These are phyloP conservation scores for Linnemannia zychae DNA, from an alignment of 192 early-diverging fungal genomes.

Conservation along the genomic window DNA sequence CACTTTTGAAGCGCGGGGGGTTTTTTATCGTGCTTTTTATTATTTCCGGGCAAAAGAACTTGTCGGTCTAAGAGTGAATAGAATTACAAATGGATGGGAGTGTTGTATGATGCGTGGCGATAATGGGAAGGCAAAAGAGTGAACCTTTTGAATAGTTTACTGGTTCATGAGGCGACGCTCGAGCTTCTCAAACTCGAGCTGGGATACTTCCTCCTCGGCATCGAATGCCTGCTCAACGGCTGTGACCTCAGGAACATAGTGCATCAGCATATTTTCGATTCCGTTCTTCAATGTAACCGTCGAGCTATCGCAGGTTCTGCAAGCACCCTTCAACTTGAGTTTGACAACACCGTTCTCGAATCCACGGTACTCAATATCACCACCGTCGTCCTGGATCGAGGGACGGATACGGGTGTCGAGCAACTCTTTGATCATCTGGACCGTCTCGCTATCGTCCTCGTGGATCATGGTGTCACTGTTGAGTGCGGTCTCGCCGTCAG, in stretches of 20 bases:
- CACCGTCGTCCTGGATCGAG: conserved; percentile 98
- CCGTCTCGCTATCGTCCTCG: conserved; percentile 90
- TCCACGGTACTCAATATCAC: conserved; percentile 96
- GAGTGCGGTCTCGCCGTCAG: conserved; percentile 34
- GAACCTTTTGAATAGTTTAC: conserved; percentile 11
- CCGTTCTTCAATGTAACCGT: conserved; percentile 97
- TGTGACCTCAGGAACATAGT: conserved; percentile 97
- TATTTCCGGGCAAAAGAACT: neutral
- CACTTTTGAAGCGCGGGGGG: neutral
- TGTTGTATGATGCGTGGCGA: neutral
- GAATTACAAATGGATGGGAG: conserved; percentile 8
- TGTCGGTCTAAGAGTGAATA: neutral
- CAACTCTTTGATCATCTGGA: conserved; percentile 99
- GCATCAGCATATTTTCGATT: conserved; percentile 99
- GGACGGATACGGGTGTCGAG: conserved; percentile 96
- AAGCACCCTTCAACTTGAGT: conserved; percentile 94
- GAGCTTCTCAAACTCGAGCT: conserved; percentile 92
- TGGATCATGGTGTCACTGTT: conserved; percentile 74
- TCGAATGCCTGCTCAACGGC: conserved; percentile 91
- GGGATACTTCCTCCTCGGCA: conserved; percentile 81
- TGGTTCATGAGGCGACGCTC: conserved; percentile 68
- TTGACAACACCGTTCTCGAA: conserved; percentile 92
- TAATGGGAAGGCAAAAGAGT: too few relatives aligned
- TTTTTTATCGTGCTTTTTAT: too few relatives aligned
- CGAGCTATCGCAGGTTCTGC: conserved; percentile 92